phyloP scores from a whole-genome alignment of 257 asterid species.

The Solanum commersonii region DNA sequence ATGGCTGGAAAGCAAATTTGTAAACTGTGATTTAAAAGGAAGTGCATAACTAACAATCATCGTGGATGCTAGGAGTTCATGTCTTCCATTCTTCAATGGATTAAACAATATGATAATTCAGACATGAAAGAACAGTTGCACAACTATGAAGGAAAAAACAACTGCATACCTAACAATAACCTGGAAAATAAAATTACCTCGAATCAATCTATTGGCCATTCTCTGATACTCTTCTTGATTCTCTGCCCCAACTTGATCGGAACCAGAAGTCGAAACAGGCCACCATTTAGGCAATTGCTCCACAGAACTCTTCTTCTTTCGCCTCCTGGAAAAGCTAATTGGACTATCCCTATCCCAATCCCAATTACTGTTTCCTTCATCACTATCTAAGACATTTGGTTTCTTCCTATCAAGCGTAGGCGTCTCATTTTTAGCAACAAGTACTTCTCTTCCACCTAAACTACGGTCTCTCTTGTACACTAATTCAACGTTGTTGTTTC shows the following conservation, averaged over 20 bases:
- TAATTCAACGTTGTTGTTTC: slow-evolving; percentile 19
- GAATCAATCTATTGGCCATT: slow-evolving; percentile 50
- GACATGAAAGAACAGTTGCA: background rate
- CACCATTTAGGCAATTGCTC: slow-evolving; percentile 85
- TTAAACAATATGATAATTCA: background rate
- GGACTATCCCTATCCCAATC: slow-evolving; percentile 8
- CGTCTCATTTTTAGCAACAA: slow-evolving; percentile 49
- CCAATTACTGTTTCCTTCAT: background rate
- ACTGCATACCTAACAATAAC: background rate
- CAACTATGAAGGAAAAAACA: background rate
- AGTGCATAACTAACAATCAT: slow-evolving; percentile 15
- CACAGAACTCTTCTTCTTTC: slow-evolving; percentile 16
- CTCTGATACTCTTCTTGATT: slow-evolving; percentile 64
- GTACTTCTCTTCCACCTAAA: slow-evolving; percentile 83
- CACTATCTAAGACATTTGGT: slow-evolving; percentile 4
- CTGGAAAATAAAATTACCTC: slow-evolving; percentile 34
- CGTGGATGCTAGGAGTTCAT: background rate
- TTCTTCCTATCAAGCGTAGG: slow-evolving; percentile 9
- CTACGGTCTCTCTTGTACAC: slow-evolving; percentile 84
- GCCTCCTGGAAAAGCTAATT: slow-evolving; percentile 14
- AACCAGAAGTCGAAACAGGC: slow-evolving; percentile 35
- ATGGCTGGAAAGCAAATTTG: slow-evolving; percentile 54
- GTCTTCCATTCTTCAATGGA: background rate
- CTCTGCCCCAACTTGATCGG: slow-evolving; percentile 6
- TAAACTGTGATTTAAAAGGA: slow-evolving; percentile 18